Percentiles rank a stretch among this genome's conserved stretches.
phyloP scores from a whole-genome alignment of 257 asterid genomes.

The Henckelia pumila region DNA sequence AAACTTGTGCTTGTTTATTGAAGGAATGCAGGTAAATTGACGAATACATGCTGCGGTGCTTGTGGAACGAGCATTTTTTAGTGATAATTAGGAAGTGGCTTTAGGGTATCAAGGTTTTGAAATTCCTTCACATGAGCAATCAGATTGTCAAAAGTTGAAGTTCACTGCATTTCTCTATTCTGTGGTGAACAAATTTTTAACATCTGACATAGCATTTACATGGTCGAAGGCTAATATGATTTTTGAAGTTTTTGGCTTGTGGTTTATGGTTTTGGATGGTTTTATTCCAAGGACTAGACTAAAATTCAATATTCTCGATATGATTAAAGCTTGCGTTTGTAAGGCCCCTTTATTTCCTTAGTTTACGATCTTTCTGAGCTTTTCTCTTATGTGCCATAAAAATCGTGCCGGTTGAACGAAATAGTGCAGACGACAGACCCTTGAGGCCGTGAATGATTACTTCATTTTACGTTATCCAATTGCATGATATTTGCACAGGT shows the following conservation, averaged over 20 bases:
- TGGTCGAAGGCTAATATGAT: neutral
- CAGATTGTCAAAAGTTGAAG: neutral
- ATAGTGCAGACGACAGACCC: neutral
- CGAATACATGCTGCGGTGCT: neutral
- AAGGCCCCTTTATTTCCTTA: neutral
- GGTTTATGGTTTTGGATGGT: neutral
- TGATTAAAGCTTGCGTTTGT: too few relatives aligned
- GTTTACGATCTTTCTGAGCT: neutral
- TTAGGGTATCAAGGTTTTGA: neutral
- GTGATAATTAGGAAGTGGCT: neutral
- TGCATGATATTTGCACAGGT: constrained; percentile 38
- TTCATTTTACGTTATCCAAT: neutral
- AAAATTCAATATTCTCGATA: too few relatives aligned
- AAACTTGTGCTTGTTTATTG: constrained; percentile 78
- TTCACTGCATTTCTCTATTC: neutral
- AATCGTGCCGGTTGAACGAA: neutral
- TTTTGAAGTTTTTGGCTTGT: neutral
- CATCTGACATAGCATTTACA: neutral
- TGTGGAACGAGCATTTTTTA: neutral
- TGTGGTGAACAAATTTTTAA: neutral
- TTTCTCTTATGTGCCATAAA: neutral
- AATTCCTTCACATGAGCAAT: neutral
- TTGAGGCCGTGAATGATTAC: neutral
- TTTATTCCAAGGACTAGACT: neutral
- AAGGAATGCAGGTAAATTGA: constrained; percentile 85